phyloP scores from a whole-genome alignment of 2,329 filamentous ascomycete genomes.

The Xylaria sp. region DNA sequence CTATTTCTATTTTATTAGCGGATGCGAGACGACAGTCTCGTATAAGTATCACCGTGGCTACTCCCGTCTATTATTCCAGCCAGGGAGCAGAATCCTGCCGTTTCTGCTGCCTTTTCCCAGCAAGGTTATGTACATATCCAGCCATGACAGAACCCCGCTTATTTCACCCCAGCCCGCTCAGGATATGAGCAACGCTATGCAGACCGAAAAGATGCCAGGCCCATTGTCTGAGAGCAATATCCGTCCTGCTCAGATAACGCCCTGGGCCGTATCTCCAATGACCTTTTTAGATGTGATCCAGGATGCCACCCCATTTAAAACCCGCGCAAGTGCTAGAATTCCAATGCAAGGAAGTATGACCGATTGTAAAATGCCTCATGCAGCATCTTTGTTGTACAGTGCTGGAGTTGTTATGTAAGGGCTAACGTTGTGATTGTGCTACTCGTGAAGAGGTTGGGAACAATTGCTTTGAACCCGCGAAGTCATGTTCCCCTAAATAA shows the following conservation, averaged over 20 bases:
- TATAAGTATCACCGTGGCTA: not conserved
- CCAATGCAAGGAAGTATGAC: not conserved
- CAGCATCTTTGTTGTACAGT: constrained; percentile 3
- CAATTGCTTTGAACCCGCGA: not conserved
- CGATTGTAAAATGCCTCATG: not conserved
- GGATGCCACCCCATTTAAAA: not conserved
- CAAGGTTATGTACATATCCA: not conserved
- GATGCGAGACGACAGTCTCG: constrained; percentile 1
- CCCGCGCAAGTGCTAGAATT: not conserved
- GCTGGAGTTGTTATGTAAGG: not conserved
- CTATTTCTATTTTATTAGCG: constrained; percentile 9
- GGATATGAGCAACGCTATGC: not conserved
- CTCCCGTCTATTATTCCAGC: not conserved
- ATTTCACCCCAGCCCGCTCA: not conserved
- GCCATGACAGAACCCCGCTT: not conserved
- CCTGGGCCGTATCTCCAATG: not conserved
- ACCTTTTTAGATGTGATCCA: not conserved
- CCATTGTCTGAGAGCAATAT: not conserved
- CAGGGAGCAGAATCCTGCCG: not conserved
- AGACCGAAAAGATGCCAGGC: not conserved
- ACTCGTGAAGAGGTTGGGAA: not conserved
- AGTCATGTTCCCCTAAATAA: not conserved
- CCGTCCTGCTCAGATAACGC: not conserved
- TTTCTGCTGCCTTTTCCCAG: not conserved
- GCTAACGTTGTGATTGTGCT: constrained; percentile 5